Evolutionary conservation across 441 rosid genomes (phyloP).

Genomic region (Francoa sonchifolia): DNA sequence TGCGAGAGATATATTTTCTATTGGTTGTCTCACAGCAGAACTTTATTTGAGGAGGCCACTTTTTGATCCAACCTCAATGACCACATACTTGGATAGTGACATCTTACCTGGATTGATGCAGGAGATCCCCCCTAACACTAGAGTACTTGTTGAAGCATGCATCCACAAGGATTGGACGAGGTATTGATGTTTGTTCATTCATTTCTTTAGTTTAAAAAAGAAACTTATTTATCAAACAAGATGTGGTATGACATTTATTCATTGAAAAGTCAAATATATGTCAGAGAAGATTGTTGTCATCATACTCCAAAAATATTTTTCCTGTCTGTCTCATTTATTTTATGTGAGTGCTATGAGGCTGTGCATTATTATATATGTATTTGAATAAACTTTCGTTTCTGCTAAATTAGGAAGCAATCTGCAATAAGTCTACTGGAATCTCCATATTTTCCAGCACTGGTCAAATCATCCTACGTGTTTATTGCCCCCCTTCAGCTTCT

Average conservation of each 20-base stretch:
- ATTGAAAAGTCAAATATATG: no score
- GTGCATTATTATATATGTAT: background rate
- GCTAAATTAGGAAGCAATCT: constrained; percentile 66
- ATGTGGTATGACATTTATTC: no score
- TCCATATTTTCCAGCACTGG: constrained; percentile 70
- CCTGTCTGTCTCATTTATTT: no score
- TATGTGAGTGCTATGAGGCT: no score
- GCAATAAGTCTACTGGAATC: constrained; percentile 72
- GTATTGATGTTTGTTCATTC: constrained; percentile 21
- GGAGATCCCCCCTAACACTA: constrained; percentile 68
- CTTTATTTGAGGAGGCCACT: constrained; percentile 67
- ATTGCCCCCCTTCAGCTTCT: constrained; percentile 75
- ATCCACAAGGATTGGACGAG: constrained; percentile 58
- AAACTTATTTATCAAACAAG: background rate
- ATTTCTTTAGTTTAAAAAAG: background rate
- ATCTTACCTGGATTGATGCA: constrained; percentile 43
- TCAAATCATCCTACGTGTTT: constrained; percentile 73
- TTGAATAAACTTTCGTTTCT: constrained; percentile 11
- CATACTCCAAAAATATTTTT: no score
- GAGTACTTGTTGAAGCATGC: constrained; percentile 67
- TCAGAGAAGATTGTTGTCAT: no score
- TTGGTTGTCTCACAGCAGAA: constrained; percentile 81
- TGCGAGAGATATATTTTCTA: constrained; percentile 65
- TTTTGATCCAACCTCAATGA: constrained; percentile 57
- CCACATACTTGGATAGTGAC: constrained; percentile 35